Evolutionary conservation across 108 stramenopile species (phyloP), one percentile per base, ranked within the genome.

Genomic region (Schizochytrium sp.): DNA sequence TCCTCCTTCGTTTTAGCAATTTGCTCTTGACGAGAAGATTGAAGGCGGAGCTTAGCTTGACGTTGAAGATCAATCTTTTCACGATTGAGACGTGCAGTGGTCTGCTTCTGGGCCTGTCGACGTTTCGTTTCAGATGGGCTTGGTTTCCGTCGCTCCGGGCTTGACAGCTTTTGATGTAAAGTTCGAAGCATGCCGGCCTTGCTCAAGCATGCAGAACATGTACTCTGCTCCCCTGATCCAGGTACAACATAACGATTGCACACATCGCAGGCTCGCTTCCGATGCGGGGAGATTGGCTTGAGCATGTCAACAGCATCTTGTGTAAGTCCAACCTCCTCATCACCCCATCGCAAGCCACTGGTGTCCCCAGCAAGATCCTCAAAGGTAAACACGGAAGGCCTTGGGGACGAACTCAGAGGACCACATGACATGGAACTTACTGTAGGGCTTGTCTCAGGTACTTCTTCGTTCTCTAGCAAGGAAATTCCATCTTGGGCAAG

Each of bases 61-160:
- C 76, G 76, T 40, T 83, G 76, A 17, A 83, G 47, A 28, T 83
- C 76, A 40, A 83, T 83, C 3, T 83, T 83, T 50, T 83, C 76
- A n/a, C 76, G 19, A 3, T 83, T 83, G 12, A 83, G 47, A 5
- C 76, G 47, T 5, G 76, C 76, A n/a, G 76, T 83, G 53, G 76
- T 42, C 76, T 83, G 76, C 53, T 83, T 83, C 76, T 2, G 50
- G 15, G 53, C 5, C 28, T 83, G 76, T 5, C 76, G 8, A 10
- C 76, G 45, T 50, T 83, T 83, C 53, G 76, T 83, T 28, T 83
- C 76, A 40, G 76, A 83, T 5, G 76, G 76, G 47, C 76, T 83
- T 10, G 76, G 76, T 28, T 83, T 83, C n/a, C 76, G 47, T 47
- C 76, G 76, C 53, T 83, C 76, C 13, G 76, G 76, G 3, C 76